Evolutionary conservation across 2,329 filamentous ascomycete species (phyloP), one percentile per base, ranked within the genome.

Genomic region (Drechmeria coniospora): DNA sequence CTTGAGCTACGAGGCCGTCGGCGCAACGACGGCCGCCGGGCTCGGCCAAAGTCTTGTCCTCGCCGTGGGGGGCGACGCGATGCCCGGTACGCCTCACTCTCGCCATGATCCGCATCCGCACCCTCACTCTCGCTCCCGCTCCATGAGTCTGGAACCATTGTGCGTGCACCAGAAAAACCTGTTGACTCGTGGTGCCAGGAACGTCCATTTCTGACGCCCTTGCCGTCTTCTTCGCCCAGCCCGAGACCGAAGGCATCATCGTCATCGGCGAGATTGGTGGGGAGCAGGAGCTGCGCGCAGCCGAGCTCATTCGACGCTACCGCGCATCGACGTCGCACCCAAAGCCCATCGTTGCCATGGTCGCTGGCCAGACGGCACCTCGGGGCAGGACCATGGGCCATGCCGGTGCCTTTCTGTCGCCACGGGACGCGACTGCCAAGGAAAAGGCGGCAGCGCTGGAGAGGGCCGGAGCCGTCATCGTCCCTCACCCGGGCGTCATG

Each of bases 1-100:
- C 0, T 54, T 87, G 22, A 82, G 77, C 35, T 87, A 86, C 42
- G 80, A 87, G 47, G 72, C 79, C 2, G 79, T 84, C 1, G 79
- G 75, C 0, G 74, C 77, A 2, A 73, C 80, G 15, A 80, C 76
- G 6, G 62, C 73, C 34, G 74, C 69, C n/a, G 79, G 79, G 0
- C 55, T 86, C 1, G 80, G 80, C 0, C 80, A 87, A 49, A 82
- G 76, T 42, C 54, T 84, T 6, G 79, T 78, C 23, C 73, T 86
- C 24, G 79, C 77, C 11, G 76, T 86, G 59, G 80, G 80, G 3
- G 80, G 80, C 3, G 80, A 86, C 43, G 63, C 79, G 20, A 55
- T 83, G 31, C 74, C 78, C 2, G 77, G 77, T 52, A 34, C 14
- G 32, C 16, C 1, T 5, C 20, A 9, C 10, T 21, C 10, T 21